Evolutionary conservation across 192 early-diverging fungal species (phyloP).

Genomic region (Linnemannia exigua): DNA sequence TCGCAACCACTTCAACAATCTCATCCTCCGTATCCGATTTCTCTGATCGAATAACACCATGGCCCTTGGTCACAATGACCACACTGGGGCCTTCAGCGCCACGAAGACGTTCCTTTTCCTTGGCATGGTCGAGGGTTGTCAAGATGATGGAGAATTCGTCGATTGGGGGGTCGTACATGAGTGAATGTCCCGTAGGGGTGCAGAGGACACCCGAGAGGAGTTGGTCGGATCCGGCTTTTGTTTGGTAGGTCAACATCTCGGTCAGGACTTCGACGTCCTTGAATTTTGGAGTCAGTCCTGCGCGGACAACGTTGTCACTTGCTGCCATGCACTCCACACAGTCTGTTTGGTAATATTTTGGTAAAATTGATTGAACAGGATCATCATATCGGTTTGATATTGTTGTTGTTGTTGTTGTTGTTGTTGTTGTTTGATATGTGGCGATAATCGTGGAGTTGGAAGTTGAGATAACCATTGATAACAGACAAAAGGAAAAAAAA

Average conservation of each 20-base stretch:
- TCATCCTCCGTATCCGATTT: slow-evolving; percentile 25
- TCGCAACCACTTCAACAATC: slow-evolving; percentile 16
- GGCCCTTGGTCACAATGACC: slow-evolving; percentile 85
- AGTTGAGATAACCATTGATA: background rate
- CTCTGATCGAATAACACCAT: slow-evolving; percentile 65
- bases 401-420: background rate
- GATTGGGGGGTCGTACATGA: slow-evolving; percentile 96
- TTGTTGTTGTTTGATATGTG: background rate
- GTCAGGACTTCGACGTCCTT: slow-evolving; percentile 94
- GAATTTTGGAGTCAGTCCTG: slow-evolving; percentile 98
- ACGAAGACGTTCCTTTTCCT: slow-evolving; percentile 65
- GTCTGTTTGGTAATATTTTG: too few species aligned
- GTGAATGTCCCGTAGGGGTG: slow-evolving; percentile 61
- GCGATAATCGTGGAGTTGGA: background rate
- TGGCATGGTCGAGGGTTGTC: slow-evolving; percentile 64
- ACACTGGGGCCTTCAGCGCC: slow-evolving; percentile 87
- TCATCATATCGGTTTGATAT: background rate
- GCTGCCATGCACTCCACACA: slow-evolving; percentile 99
- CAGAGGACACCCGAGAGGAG: slow-evolving; percentile 76
- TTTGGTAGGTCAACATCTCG: slow-evolving; percentile 91
- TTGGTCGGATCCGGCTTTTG: slow-evolving; percentile 84
- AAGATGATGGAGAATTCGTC: slow-evolving; percentile 92
- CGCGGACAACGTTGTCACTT: slow-evolving; percentile 96
- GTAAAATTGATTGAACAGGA: too few species aligned
- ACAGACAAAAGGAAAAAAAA: background rate